Base-by-base conservation (phyloP, 2,329 filamentous ascomycete species). In the Diplodia intermedia region DNA sequence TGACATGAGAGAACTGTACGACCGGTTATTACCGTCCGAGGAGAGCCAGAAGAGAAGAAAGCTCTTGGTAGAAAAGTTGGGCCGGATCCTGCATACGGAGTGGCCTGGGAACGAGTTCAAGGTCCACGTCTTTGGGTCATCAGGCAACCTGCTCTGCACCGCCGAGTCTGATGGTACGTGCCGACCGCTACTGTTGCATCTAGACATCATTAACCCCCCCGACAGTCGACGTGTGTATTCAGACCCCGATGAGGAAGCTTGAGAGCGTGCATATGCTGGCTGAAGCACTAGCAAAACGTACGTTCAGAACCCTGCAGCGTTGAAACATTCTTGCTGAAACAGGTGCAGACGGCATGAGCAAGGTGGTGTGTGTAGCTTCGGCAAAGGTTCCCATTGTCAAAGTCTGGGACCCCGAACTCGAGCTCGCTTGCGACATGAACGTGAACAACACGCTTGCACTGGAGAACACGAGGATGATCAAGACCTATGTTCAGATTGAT, bases 331-430 rank as follows among this genome's bases (percentile, higher is more conserved):
- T 47, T 33, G 69, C 80, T 85, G 76, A 84, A 77, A 69, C 36
- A 56, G 38, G 62, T 31, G 20, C 74, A 97, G 94, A 93, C 82
- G 94, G 94, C 49, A 99, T 99, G 95, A 88, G 98, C 79, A 92
- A 92, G 75, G 93, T 99, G 1, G 91, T 97, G 29, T 99, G 95
- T 78, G 93, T 98, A 65, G 93, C 93, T 33, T 92, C 91, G 52
- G 95, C 95, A 69, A 98, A 97, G 80, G 95, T 99, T 15, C 94
- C 95, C 4, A 99, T 99, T 75, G 95, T 99, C 73, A 98, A 98
- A 83, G 92, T 97, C 67, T 99, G 95, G 94, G 95, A 99, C 78
- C 95, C 95, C 3, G 93, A 97, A 78, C 84, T 97, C 68, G 85
- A 90, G 71, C 84, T 99, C 62, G 91, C 93, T 18, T 97, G 94